Conservation (phyloP, 768 basidiomycete genomes). For the Hirschioporus abietinus region DNA sequence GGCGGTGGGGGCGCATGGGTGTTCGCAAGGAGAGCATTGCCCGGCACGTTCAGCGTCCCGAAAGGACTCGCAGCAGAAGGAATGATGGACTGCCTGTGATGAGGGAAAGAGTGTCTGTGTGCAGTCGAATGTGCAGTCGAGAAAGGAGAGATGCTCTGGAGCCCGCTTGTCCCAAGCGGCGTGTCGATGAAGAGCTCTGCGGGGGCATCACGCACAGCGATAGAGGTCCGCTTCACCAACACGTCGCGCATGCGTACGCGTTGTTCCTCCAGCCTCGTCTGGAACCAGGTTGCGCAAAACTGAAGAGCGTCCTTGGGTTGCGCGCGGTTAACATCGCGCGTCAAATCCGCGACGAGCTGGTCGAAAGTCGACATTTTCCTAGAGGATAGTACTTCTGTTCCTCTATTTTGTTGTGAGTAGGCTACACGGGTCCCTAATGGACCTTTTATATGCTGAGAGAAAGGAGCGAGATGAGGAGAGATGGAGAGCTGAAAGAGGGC, state of each 20-base stretch:
- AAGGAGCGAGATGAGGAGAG: background rate
- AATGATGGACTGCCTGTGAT: constrained; percentile 42
- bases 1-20: constrained; percentile 24
- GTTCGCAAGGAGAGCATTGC: constrained; percentile 66
- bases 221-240: constrained; percentile 46
- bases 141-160: constrained; percentile 50
- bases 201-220: constrained; percentile 43
- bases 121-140: constrained; percentile 34
- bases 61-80: constrained; percentile 46
- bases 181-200: constrained; percentile 55
- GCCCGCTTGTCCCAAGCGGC: constrained; percentile 29
- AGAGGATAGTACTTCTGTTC: background rate
- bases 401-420: background rate
- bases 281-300: constrained; percentile 94
- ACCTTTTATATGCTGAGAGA: background rate
- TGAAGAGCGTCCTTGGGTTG: constrained; percentile 91
- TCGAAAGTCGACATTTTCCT: constrained; percentile 71
- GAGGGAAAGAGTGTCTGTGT: constrained; percentile 49
- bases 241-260: constrained; percentile 66
- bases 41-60: constrained; percentile 74
- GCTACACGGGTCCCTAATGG: background rate
- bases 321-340: constrained; percentile 77
- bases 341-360: constrained; percentile 74
- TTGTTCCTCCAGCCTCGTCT: constrained; percentile 80
- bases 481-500: background rate